phyloP scores from a whole-genome alignment of 2,329 filamentous ascomycete species.

The Didymella lethalis region DNA sequence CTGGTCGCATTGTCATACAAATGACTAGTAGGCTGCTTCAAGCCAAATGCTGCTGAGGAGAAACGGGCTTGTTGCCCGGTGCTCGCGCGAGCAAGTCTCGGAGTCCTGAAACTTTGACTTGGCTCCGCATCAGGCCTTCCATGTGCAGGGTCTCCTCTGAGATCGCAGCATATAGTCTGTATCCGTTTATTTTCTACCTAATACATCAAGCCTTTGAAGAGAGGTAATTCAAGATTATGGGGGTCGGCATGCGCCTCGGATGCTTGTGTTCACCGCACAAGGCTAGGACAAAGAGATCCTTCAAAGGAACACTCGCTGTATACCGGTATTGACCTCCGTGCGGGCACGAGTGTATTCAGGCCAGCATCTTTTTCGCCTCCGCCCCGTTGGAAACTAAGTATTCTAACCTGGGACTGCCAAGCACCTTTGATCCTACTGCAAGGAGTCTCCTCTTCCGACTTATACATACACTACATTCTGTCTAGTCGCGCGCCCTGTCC shows the following conservation, averaged over 20 bases:
- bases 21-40: background rate
- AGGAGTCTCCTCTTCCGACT: constrained; percentile 30
- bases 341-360: constrained; percentile 21
- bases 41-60: constrained; percentile 24
- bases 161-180: constrained; percentile 31
- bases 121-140: constrained; percentile 31
- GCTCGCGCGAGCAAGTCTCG: constrained; percentile 23
- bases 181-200: constrained; percentile 31
- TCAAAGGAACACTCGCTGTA: constrained; percentile 27
- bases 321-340: constrained; percentile 31
- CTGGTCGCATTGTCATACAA: constrained; percentile 8
- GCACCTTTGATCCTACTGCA: constrained; percentile 26
- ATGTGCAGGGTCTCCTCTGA: constrained; percentile 29
- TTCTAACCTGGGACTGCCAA: constrained; percentile 17
- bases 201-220: constrained; percentile 32
- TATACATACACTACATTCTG: constrained; percentile 31
- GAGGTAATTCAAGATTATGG: constrained; percentile 32
- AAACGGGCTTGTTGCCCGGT: constrained; percentile 25
- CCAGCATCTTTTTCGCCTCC: constrained; percentile 26
- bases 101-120: constrained; percentile 13
- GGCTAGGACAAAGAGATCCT: constrained; percentile 12
- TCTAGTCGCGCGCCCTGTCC: constrained; percentile 29
- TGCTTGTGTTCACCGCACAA: constrained; percentile 26
- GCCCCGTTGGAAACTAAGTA: constrained; percentile 24
- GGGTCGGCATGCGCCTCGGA: constrained; percentile 33